A percentile compares a stretch with the other conserved stretches of the same genome.
Evolutionary conservation across 805 yeast genomes (phyloP).

Genomic region (Torulaspora indica): DNA sequence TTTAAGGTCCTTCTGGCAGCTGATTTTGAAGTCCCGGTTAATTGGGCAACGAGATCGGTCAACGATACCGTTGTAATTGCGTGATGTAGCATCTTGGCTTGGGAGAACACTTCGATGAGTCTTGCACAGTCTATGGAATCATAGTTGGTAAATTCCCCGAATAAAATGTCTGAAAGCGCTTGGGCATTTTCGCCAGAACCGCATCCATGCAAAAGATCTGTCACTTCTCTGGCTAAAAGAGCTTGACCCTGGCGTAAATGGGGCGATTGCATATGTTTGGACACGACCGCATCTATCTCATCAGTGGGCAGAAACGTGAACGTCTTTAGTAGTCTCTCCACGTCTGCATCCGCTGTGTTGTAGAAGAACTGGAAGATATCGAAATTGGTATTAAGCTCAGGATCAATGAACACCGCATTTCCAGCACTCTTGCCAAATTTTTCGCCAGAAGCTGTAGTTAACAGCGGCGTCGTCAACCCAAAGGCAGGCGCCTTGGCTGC

Average conservation of each 20-base stretch:
- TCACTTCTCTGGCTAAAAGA: constrained; percentile 74
- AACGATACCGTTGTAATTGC: constrained; percentile 36
- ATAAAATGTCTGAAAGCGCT: constrained; percentile 61
- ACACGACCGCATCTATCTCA: constrained; percentile 52
- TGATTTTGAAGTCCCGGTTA: constrained; percentile 47
- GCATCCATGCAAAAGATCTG: constrained; percentile 81
- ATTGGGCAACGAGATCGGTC: constrained; percentile 47
- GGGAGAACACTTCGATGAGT: constrained; percentile 17
- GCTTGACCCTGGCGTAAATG: constrained; percentile 68
- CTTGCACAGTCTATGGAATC: constrained; percentile 13
- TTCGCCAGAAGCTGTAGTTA: constrained; percentile 84
- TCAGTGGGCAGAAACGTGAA: constrained; percentile 73
- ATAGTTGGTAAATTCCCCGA: constrained; percentile 24
- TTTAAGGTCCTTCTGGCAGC: constrained; percentile 59
- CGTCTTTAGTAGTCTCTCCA: constrained; percentile 60
- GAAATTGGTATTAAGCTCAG: constrained; percentile 68
- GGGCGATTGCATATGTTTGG: constrained; percentile 53
- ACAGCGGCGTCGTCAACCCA: constrained; percentile 85
- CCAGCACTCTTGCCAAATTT: constrained; percentile 98
- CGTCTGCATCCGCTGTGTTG: constrained; percentile 72
- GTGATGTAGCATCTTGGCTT: constrained; percentile 20
- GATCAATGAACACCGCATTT: constrained; percentile 85
- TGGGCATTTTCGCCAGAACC: constrained; percentile 69
- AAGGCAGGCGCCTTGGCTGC: constrained; percentile 39
- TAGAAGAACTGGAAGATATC: constrained; percentile 82